Conservation (phyloP, 2,329 filamentous ascomycete genomes). For the Colletotrichum magnum region DNA sequence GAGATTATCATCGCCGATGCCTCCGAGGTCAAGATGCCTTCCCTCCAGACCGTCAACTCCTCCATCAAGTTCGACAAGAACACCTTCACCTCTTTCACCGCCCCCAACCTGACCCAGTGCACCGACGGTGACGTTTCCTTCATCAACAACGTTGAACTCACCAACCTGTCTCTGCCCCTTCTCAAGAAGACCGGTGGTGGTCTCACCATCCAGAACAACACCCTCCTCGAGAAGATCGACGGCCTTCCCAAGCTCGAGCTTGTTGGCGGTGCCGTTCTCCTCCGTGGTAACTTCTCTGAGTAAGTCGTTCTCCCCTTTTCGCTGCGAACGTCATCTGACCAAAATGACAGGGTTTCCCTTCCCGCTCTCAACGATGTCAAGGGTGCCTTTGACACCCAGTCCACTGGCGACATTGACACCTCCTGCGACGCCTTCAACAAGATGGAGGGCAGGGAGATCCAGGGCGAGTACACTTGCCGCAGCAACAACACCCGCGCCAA, state of each 20-base stretch:
- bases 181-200: conserved; percentile 82
- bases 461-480: conserved; percentile 65
- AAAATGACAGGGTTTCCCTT: conserved; percentile 74
- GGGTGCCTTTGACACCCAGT: conserved; percentile 80
- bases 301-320: conserved; percentile 16
- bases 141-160: conserved; percentile 72
- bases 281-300: conserved; percentile 85
- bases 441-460: conserved; percentile 56
- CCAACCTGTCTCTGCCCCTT: conserved; percentile 82
- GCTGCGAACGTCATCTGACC: neutral
- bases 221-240: conserved; percentile 74
- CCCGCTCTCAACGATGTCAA: conserved; percentile 76
- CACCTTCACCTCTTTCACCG: conserved; percentile 72
- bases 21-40: conserved; percentile 79
- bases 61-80: conserved; percentile 90
- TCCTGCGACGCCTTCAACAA: conserved; percentile 70
- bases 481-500: conserved; percentile 68
- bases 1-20: conserved; percentile 78
- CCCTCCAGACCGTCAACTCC: conserved; percentile 79
- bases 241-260: conserved; percentile 78
- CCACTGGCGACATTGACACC: conserved; percentile 71
- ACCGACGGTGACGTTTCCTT: conserved; percentile 73
- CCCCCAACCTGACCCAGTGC: conserved; percentile 80
- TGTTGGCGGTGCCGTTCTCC: conserved; percentile 85
- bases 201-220: conserved; percentile 93